Conservation (phyloP, 2,329 filamentous ascomycete species). For the Neopestalotiopsis sp. region DNA sequence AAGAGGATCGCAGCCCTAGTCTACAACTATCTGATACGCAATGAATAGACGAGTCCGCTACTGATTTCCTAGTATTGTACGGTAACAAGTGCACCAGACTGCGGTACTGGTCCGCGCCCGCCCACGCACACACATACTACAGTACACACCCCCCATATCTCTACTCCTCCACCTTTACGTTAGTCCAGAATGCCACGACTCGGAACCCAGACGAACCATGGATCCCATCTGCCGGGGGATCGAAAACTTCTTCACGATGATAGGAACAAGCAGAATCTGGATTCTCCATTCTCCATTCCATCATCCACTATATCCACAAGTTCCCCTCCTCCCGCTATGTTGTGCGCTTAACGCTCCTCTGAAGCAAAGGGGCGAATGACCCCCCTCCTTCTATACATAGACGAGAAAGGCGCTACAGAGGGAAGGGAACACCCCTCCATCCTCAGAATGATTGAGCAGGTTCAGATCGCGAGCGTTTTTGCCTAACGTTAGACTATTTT, state of each 20-base stretch:
- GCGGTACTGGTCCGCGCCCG: slow-evolving; percentile 14
- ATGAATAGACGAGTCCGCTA: background rate
- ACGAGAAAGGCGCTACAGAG: slow-evolving; percentile 6
- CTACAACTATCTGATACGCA: background rate
- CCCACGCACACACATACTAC: background rate
- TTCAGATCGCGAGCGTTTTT: background rate
- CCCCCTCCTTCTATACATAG: slow-evolving; percentile 21
- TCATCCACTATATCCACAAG: slow-evolving; percentile 3
- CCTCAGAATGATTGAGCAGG: background rate
- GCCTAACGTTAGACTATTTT: slow-evolving; percentile 15
- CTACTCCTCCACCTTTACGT: slow-evolving; percentile 26
- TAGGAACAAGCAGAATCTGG: slow-evolving; percentile 24
- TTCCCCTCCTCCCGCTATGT: slow-evolving; percentile 25
- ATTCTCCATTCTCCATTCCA: background rate
- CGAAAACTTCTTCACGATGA: background rate
- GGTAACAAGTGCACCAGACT: slow-evolving; percentile 23
- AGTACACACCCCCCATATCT: slow-evolving; percentile 26
- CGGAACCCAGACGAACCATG: slow-evolving; percentile 3
- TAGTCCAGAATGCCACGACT: background rate
- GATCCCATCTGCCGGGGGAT: slow-evolving; percentile 15
- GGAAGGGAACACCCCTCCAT: slow-evolving; percentile 7
- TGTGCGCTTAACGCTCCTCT: slow-evolving; percentile 35
- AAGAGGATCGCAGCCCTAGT: background rate
- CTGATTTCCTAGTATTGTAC: background rate
- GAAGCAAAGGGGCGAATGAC: slow-evolving; percentile 27